phyloP scores from a whole-genome alignment of 352 stramenopile species.

The Aphanomyces astaci region DNA sequence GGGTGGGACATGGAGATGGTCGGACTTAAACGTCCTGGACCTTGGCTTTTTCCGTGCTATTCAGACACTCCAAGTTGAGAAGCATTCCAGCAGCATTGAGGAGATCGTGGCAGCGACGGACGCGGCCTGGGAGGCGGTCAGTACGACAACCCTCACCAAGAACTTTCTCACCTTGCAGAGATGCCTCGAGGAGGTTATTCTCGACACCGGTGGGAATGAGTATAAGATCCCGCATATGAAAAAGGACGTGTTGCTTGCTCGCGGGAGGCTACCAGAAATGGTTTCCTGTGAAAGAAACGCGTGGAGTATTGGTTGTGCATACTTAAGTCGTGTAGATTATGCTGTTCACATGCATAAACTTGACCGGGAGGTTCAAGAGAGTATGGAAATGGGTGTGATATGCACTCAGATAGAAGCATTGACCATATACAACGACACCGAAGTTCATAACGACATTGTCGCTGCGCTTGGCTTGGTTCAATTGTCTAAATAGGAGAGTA shows the following conservation, averaged over 20 bases:
- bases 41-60: constrained; percentile 28
- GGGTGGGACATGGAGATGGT: neutral
- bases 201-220: neutral
- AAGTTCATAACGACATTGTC: neutral
- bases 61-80: constrained; percentile 23
- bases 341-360: no score
- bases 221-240: no score
- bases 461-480: neutral
- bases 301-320: no score
- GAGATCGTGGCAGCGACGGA: neutral
- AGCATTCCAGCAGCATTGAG: neutral
- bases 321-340: no score
- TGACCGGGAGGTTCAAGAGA: neutral
- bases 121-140: neutral
- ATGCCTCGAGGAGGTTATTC: neutral
- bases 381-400: neutral
- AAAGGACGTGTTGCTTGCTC: no score
- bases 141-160: neutral
- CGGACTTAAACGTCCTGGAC: constrained; percentile 31
- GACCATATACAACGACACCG: neutral
- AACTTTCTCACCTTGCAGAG: neutral
- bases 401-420: neutral
- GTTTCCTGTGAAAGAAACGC: no score
- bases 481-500: neutral
- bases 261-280: no score